A percentile compares a stretch with the other conserved stretches of the same genome.
Evolutionary conservation across 179 eudicot genomes (phyloP).

Genomic region (Patellifolia procumbens): DNA sequence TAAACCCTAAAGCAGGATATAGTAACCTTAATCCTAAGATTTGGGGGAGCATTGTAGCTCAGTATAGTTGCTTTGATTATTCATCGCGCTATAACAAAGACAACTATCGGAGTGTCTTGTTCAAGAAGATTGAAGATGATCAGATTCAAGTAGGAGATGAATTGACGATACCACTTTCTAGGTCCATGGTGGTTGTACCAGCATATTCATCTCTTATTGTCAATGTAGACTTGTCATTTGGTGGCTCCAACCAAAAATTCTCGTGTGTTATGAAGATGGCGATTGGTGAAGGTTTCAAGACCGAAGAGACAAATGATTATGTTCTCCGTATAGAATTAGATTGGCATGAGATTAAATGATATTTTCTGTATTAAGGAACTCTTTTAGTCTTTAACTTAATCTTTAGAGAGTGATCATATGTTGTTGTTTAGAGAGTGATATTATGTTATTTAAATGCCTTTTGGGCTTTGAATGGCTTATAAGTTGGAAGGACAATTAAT

Average conservation of each 20-base stretch:
- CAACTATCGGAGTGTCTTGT: conserved; percentile 4
- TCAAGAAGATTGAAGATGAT: background rate
- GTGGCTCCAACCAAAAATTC: background rate
- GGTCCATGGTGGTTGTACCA: conserved; percentile 6
- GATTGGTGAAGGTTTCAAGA: conserved; percentile 6
- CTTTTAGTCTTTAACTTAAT: too few relatives aligned
- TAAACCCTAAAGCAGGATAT: background rate
- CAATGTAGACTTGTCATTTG: background rate
- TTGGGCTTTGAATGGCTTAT: too few relatives aligned
- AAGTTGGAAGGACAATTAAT: too few relatives aligned
- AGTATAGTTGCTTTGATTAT: conserved; percentile 10
- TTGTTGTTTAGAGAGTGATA: too few relatives aligned
- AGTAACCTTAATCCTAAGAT: background rate
- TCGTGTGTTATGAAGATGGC: background rate
- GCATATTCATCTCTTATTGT: conserved; percentile 7
- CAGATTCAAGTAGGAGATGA: background rate
- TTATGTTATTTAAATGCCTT: too few relatives aligned
- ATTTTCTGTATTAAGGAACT: too few relatives aligned
- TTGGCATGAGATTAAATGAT: conserved; percentile 5
- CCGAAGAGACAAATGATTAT: background rate
- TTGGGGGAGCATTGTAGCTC: background rate
- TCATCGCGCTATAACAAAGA: conserved; percentile 1
- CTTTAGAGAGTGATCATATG: too few relatives aligned
- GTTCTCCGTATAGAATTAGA: background rate
- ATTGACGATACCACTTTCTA: conserved; percentile 11